Evolutionary conservation across 768 basidiomycete genomes (phyloP).

Genomic region (Amanita exitialis): DNA sequence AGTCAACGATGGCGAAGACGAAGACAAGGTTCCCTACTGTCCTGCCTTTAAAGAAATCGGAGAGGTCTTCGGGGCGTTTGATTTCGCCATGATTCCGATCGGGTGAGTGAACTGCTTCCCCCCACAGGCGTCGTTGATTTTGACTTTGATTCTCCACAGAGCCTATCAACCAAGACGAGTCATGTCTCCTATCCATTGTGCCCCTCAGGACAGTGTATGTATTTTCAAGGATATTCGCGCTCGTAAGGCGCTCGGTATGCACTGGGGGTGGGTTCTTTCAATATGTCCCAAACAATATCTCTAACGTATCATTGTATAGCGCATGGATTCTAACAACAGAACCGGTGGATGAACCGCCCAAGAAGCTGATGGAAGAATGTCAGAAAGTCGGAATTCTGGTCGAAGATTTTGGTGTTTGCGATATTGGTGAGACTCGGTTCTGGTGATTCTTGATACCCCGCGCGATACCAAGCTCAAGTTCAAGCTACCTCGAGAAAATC

Average conservation of each 20-base stretch:
- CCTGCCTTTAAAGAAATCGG: slow-evolving; percentile 72
- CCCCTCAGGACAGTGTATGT: slow-evolving; percentile 58
- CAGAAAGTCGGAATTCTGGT: slow-evolving; percentile 40
- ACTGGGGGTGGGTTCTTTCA: slow-evolving; percentile 44
- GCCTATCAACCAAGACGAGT: slow-evolving; percentile 46
- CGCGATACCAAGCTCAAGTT: background rate
- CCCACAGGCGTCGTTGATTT: slow-evolving; percentile 10
- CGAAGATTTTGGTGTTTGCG: slow-evolving; percentile 45
- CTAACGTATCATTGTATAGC: slow-evolving; percentile 15
- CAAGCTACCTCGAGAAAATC: background rate
- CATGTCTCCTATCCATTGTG: slow-evolving; percentile 54
- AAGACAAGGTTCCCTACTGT: slow-evolving; percentile 45
- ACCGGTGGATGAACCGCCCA: slow-evolving; percentile 52
- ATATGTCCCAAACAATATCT: background rate
- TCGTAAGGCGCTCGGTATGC: slow-evolving; percentile 55
- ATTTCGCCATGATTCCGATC: slow-evolving; percentile 66
- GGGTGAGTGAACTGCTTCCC: slow-evolving; percentile 26
- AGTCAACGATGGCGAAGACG: slow-evolving; percentile 36
- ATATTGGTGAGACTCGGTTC: slow-evolving; percentile 48
- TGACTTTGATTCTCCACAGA: slow-evolving; percentile 20
- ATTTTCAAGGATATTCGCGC: slow-evolving; percentile 57
- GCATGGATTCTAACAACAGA: slow-evolving; percentile 46
- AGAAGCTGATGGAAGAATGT: slow-evolving; percentile 39
- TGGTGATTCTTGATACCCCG: slow-evolving; percentile 12
- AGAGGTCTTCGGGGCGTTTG: slow-evolving; percentile 48